Conservation (phyloP, 495 filamentous ascomycete species). For the Mytilinidion resinicola region DNA sequence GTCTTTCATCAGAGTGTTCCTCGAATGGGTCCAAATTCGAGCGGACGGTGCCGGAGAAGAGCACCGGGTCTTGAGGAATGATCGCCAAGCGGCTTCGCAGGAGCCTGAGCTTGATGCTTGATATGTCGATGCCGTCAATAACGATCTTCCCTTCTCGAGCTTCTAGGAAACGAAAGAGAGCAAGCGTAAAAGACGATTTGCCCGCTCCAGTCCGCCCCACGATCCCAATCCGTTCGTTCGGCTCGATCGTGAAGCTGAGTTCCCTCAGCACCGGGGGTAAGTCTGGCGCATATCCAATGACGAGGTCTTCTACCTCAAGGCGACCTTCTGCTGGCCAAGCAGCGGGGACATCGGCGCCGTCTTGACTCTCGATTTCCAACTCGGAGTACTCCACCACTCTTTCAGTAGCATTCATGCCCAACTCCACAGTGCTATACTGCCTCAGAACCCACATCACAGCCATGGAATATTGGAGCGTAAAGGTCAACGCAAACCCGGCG, state of each 20-base stretch:
- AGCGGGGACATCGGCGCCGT: slow-evolving; percentile 57
- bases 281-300: slow-evolving; percentile 69
- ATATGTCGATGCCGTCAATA: slow-evolving; percentile 26
- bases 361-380: slow-evolving; percentile 61
- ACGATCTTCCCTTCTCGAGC: slow-evolving; percentile 12
- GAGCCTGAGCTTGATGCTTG: slow-evolving; percentile 9
- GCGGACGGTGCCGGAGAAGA: slow-evolving; percentile 81
- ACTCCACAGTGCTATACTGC: slow-evolving; percentile 58
- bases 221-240: slow-evolving; percentile 72
- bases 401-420: slow-evolving; percentile 82
- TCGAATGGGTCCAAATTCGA: slow-evolving; percentile 79
- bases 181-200: slow-evolving; percentile 57
- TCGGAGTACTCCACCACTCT: slow-evolving; percentile 74
- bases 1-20: slow-evolving; percentile 61
- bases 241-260: slow-evolving; percentile 61
- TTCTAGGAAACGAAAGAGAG: slow-evolving; percentile 23
- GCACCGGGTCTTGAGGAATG: slow-evolving; percentile 32
- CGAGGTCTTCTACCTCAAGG: slow-evolving; percentile 65
- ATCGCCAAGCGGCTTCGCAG: slow-evolving; percentile 19
- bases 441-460: slow-evolving; percentile 56
- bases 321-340: slow-evolving; percentile 74
- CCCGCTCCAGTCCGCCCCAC: slow-evolving; percentile 84
- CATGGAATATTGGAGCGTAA: slow-evolving; percentile 48
- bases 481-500: slow-evolving; percentile 70
- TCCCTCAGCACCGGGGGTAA: slow-evolving; percentile 71